These are phyloP conservation scores for Psilocybe azurescens DNA, from an alignment of 768 basidiomycete genomes.

Conservation along the genomic window DNA sequence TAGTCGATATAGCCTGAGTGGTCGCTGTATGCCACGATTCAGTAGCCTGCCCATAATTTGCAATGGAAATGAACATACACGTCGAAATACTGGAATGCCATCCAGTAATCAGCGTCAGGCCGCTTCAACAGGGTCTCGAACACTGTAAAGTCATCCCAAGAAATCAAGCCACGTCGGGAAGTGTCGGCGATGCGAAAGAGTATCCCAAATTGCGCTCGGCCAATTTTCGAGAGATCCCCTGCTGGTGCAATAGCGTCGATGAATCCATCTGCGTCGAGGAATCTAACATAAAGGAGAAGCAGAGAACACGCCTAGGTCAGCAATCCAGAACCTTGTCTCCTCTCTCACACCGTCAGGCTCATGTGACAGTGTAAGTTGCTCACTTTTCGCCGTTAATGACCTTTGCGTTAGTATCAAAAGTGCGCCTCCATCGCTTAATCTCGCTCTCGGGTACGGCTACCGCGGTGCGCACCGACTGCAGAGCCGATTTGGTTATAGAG, in stretches of 20 bases:
- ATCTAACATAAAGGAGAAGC: conserved; percentile 54
- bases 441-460: conserved; percentile 81
- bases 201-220: conserved; percentile 86
- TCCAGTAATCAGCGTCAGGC: conserved; percentile 97
- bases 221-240: conserved; percentile 85
- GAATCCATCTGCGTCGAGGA: conserved; percentile 86
- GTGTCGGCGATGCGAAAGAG: conserved; percentile 90
- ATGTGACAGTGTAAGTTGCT: conserved; percentile 37
- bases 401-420: conserved; percentile 86
- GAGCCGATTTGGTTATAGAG: conserved; percentile 55
- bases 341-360: conserved; percentile 22
- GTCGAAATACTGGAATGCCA: conserved; percentile 96
- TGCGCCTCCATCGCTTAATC: conserved; percentile 86
- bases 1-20: conserved; percentile 91
- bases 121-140: conserved; percentile 94
- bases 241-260: conserved; percentile 94
- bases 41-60: neutral
- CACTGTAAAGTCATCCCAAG: conserved; percentile 95
- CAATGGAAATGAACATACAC: conserved; percentile 60
- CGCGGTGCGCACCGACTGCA: conserved; percentile 70
- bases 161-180: conserved; percentile 74
- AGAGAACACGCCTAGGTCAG: conserved; percentile 16
- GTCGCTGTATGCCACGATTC: conserved; percentile 57
- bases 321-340: conserved; percentile 12
- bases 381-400: conserved; percentile 83